Base-by-base conservation (phyloP, 352 stramenopile species). In the Phytophthora brassicae region DNA sequence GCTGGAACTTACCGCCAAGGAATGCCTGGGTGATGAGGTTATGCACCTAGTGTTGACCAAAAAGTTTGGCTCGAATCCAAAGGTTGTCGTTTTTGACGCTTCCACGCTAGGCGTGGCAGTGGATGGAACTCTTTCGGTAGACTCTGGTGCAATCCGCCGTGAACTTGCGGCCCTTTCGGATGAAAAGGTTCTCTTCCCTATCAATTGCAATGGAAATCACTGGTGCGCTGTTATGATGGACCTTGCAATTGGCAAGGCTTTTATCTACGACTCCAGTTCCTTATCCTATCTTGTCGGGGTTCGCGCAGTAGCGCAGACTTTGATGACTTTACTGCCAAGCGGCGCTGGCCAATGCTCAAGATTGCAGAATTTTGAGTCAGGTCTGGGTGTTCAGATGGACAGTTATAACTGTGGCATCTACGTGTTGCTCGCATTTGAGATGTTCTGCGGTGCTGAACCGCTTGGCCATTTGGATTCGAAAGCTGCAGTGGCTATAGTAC, bases 381-480 rank as follows among this genome's bases (percentile, higher is more conserved):
- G 26, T 31, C 26, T 31, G 26, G 26, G 26, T 31, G 26, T 31
- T 8, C 26, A 31, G 8, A 45, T 17, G 6, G 48, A 65, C 31
- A 53, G 39, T 33, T 65, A 65, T 31, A 58, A 65, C 33, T 65
- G 26, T 31, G 26, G 26, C 26, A 31, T 31, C 26, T 31, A 31
- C 4, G 26, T 31, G 26, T 31, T 31, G 26, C 26, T 31, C 26
- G 8, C 26, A 8, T 31, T 31, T 31, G 26, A 31, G 26, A 31
- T 31, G 4, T 31, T 31, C 26, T 31, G 26, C 16, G 28, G 39
- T 39, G 31, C 8, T 4, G 31, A 38, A 38, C 19, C 26, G 19
- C 42, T 52, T 12, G 43, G 41, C 3, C n/a, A 41, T 46, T n/a
- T 55, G 13, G 31, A 41, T 22, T 36, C 11, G 24, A 51, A 51